Evolutionary conservation across 164 flowering plant species (phyloP).

Genomic region (Tetrastigma voinierianum): DNA sequence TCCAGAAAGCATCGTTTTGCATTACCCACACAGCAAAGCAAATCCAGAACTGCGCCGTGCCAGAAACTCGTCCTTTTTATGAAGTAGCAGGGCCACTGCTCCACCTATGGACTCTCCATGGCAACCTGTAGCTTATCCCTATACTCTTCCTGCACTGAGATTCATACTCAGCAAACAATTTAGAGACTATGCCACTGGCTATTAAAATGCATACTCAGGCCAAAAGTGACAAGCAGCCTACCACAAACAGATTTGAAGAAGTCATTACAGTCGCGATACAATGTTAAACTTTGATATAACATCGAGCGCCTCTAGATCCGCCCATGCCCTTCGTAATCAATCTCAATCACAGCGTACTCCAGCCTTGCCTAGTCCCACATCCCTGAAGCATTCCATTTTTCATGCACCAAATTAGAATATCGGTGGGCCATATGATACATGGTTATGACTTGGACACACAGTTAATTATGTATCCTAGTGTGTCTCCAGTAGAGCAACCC

Average conservation of each 20-base stretch:
- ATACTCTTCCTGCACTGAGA: slow-evolving; percentile 58
- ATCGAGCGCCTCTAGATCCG: slow-evolving; percentile 80
- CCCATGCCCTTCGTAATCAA: slow-evolving; percentile 96
- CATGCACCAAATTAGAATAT: background rate
- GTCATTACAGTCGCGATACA: slow-evolving; percentile 59
- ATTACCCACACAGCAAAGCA: slow-evolving; percentile 95
- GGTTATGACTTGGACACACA: too few relatives aligned
- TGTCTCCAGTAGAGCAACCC: too few relatives aligned
- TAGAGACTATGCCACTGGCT: too few relatives aligned
- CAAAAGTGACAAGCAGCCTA: slow-evolving; percentile 22
- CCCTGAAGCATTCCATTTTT: slow-evolving; percentile 31
- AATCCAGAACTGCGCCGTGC: slow-evolving; percentile 87
- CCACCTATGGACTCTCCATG: slow-evolving; percentile 99
- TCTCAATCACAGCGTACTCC: slow-evolving; percentile 81
- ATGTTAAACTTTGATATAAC: slow-evolving; percentile 87
- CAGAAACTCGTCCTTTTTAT: slow-evolving; percentile 75
- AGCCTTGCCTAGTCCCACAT: slow-evolving; percentile 60
- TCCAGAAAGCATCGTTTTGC: too few relatives aligned
- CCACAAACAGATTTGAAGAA: slow-evolving; percentile 84
- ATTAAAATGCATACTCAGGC: too few relatives aligned
- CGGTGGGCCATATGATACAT: too few relatives aligned
- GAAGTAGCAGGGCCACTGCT: slow-evolving; percentile 73
- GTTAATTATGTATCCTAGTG: too few relatives aligned
- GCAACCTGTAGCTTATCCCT: slow-evolving; percentile 57
- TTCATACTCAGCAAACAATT: background rate